A percentile compares a stretch with the other conserved stretches of the same genome.
phyloP scores from a whole-genome alignment of 768 basidiomycete genomes.

The Mycena crocata region DNA sequence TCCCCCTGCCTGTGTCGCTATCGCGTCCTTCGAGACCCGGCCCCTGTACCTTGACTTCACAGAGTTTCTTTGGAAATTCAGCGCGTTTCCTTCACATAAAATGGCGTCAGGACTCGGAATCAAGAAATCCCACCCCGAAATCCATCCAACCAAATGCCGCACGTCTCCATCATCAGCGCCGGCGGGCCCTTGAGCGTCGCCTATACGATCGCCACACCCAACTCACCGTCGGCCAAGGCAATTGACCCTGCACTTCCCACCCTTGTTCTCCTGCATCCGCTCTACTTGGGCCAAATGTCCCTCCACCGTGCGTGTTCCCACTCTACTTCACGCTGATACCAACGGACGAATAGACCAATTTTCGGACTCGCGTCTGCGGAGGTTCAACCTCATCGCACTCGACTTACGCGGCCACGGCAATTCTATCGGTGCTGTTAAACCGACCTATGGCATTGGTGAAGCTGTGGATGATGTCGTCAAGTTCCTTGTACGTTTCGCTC shows the following conservation, averaged over 20 bases:
- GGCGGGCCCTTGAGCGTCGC: conserved; percentile 3
- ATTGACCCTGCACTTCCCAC: conserved; percentile 17
- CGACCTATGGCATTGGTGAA: conserved; percentile 35
- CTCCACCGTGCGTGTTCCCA: conserved; percentile 4
- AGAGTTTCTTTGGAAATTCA: too few species aligned
- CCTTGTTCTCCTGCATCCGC: conserved; percentile 14
- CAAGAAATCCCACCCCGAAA: too few species aligned
- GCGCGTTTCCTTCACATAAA: too few species aligned
- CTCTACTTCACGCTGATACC: background rate
- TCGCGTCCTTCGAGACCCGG: too few species aligned
- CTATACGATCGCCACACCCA: conserved; percentile 25
- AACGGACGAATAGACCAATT: conserved; percentile 29
- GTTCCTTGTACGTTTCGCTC: conserved; percentile 38
- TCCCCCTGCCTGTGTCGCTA: too few species aligned
- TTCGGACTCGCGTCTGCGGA: conserved; percentile 38
- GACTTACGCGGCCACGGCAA: conserved; percentile 35
- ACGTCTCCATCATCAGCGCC: conserved; percentile 1
- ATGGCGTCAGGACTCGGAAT: too few species aligned
- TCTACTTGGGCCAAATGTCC: background rate
- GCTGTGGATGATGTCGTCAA: conserved; percentile 43
- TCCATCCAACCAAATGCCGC: too few species aligned
- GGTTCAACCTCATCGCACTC: conserved; percentile 45
- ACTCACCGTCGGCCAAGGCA: background rate
- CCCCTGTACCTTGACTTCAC: too few species aligned
- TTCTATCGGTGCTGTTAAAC: conserved; percentile 36